These are phyloP conservation scores for Linnemannia zychae DNA, from an alignment of 192 early-diverging fungal species.

Conservation along the genomic window DNA sequence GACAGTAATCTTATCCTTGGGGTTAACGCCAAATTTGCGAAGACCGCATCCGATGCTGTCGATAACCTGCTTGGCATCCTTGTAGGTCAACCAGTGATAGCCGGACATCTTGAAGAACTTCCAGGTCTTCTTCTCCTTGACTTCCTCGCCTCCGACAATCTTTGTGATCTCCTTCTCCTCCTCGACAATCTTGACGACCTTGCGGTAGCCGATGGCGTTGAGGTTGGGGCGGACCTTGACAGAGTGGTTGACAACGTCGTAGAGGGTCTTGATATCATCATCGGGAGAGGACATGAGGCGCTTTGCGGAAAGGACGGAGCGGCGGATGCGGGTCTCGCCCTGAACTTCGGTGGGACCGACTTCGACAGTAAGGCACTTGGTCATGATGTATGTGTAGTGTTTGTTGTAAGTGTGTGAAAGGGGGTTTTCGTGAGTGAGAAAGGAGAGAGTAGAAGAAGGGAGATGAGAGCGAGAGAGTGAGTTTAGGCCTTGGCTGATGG, in stretches of 20 bases:
- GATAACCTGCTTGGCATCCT: constrained; percentile 70
- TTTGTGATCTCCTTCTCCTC: constrained; percentile 84
- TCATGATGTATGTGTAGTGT: constrained; percentile 42
- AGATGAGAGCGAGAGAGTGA: constrained; percentile 9
- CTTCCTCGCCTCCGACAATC: constrained; percentile 67
- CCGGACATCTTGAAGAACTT: constrained; percentile 82
- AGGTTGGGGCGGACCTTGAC: constrained; percentile 67
- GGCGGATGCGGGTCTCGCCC: constrained; percentile 62
- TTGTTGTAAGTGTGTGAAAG: neutral
- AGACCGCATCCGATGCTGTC: constrained; percentile 80
- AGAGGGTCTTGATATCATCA: constrained; percentile 73
- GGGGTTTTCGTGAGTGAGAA: neutral
- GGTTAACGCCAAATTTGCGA: constrained; percentile 68
- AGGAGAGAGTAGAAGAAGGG: neutral
- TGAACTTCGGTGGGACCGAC: constrained; percentile 52
- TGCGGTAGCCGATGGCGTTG: constrained; percentile 79
- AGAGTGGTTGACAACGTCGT: constrained; percentile 77
- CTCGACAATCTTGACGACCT: constrained; percentile 72
- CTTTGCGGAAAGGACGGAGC: constrained; percentile 61
- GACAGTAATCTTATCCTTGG: constrained; percentile 68
- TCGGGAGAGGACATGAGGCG: constrained; percentile 59
- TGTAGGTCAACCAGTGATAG: constrained; percentile 89
- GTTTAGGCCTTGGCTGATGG: constrained; percentile 4
- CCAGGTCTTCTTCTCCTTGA: constrained; percentile 84
- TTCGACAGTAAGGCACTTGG: constrained; percentile 58